phyloP scores from a whole-genome alignment of 2,329 filamentous ascomycete genomes.

The Colletotrichum liriopes region DNA sequence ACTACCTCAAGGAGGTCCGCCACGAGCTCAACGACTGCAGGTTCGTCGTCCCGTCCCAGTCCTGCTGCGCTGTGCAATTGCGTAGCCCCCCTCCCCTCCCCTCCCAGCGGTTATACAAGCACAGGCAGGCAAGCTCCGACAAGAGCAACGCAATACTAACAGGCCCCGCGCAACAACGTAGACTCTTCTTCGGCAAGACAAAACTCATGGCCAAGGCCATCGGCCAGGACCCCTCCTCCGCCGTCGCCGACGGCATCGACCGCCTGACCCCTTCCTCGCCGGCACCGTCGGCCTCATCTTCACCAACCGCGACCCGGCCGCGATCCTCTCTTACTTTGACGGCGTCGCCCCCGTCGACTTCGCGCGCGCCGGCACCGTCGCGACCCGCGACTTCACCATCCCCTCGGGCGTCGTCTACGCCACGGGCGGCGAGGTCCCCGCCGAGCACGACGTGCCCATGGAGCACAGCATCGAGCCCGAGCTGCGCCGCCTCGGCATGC shows the following conservation, averaged over 20 bases:
- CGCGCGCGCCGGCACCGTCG: conserved; percentile 86
- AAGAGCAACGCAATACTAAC: conserved; percentile 7
- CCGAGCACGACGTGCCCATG: conserved; percentile 87
- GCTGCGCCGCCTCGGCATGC: conserved; percentile 89
- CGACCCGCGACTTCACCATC: conserved; percentile 83
- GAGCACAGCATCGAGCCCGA: conserved; percentile 93
- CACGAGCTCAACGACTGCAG: conserved; percentile 87
- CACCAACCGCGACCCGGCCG: conserved; percentile 80
- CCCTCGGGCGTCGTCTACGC: conserved; percentile 88
- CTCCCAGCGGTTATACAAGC: background rate
- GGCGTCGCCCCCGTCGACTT: conserved; percentile 86
- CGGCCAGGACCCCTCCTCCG: conserved; percentile 82
- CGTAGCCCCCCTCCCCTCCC: too few species aligned
- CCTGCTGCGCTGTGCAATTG: background rate
- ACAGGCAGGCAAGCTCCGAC: background rate
- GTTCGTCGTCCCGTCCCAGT: conserved; percentile 63
- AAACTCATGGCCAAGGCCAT: conserved; percentile 99
- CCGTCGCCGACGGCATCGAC: conserved; percentile 85
- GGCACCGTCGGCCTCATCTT: conserved; percentile 93
- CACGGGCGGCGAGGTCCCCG: conserved; percentile 83
- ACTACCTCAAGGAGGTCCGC: conserved; percentile 91
- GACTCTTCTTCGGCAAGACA: conserved; percentile 98
- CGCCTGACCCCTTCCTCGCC: conserved; percentile 77
- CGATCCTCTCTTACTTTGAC: conserved; percentile 81
- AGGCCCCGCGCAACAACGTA: conserved; percentile 52